Percentiles rank a stretch among this genome's conserved stretches.
phyloP scores from a whole-genome alignment of 768 basidiomycete species.

The Lentinula guzmanii region DNA sequence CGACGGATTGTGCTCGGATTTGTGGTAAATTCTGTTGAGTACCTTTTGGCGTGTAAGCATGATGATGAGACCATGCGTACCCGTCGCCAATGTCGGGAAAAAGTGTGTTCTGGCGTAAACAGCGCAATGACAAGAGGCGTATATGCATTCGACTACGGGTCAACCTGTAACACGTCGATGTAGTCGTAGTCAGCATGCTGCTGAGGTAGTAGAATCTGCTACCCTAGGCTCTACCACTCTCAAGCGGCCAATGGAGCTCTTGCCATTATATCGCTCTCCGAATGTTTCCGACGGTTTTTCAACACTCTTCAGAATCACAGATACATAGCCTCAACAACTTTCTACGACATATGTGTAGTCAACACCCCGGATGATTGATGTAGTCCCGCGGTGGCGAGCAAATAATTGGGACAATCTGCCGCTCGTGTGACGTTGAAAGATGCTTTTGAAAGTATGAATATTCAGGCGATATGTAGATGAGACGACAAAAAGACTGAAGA shows the following conservation, averaged over 20 bases:
- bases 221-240: neutral
- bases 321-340: neutral
- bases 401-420: neutral
- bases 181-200: neutral
- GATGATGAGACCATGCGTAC: conserved; percentile 3
- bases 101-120: neutral
- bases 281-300: neutral
- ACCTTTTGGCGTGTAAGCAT: neutral
- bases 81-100: neutral
- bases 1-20: neutral
- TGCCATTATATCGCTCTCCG: neutral
- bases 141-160: neutral
- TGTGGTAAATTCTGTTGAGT: neutral
- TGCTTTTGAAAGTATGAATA: neutral
- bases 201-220: neutral
- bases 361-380: neutral
- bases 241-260: neutral
- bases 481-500: too few relatives aligned
- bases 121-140: neutral
- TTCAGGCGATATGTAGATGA: too few relatives aligned
- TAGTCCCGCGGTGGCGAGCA: neutral
- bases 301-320: neutral
- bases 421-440: conserved; percentile 1
- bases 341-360: too few relatives aligned
- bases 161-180: neutral